Evolutionary conservation across 148 eudicot genomes (phyloP).

Genomic region (Dysphania ambrosioides): DNA sequence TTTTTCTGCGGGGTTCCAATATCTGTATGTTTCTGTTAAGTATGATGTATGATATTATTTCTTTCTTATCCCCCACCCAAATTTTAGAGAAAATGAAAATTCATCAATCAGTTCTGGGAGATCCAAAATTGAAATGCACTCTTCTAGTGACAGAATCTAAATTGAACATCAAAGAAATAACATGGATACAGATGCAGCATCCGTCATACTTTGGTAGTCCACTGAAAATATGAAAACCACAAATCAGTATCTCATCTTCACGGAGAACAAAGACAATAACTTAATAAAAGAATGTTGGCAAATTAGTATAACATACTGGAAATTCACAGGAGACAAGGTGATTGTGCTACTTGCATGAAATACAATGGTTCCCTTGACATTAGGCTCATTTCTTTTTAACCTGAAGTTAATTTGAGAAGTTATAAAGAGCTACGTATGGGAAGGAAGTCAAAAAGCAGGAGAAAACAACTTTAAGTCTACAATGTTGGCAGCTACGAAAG

Average conservation of each 20-base stretch:
- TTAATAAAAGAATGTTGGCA: constrained; percentile 8
- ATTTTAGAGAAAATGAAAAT: not conserved
- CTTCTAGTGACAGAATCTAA: not conserved
- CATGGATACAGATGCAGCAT: constrained; percentile 95
- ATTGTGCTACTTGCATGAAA: constrained; percentile 92
- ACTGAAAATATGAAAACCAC: constrained; percentile 42
- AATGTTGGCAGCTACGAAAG: not conserved
- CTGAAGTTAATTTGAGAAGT: constrained; percentile 34
- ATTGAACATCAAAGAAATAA: constrained; percentile 6
- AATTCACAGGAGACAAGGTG: constrained; percentile 87
- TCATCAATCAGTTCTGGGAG: not conserved
- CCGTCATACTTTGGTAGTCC: constrained; percentile 95
- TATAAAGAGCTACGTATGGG: not conserved
- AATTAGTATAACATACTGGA: constrained; percentile 64
- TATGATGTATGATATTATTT: constrained; percentile 23
- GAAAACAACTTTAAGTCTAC: not conserved
- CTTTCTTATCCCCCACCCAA: constrained; percentile 1
- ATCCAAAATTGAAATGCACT: not conserved
- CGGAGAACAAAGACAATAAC: constrained; percentile 15
- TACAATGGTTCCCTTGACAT: constrained; percentile 72
- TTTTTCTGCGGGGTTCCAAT: constrained; percentile 96
- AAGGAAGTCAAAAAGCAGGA: not conserved
- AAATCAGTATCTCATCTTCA: constrained; percentile 23
- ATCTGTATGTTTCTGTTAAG: constrained; percentile 63
- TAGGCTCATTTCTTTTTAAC: constrained; percentile 87